Evolutionary conservation across 768 basidiomycete genomes (phyloP), one percentile per base, ranked within the genome.

Genomic region (Udeniomyces megalosporus): DNA sequence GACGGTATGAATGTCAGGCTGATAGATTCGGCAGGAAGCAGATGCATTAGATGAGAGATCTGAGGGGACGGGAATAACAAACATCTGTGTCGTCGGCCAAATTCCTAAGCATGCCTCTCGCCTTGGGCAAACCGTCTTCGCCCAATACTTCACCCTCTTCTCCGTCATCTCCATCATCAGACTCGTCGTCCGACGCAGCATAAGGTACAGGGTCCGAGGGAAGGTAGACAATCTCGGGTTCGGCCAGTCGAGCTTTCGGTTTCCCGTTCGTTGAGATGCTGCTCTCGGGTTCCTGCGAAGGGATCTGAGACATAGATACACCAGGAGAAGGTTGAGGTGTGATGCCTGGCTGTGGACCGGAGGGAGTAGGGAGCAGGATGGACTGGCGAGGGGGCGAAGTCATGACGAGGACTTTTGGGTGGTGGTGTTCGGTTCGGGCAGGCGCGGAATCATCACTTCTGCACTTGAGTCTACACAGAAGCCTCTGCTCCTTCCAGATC

Each of bases 151-250:
- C 55, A 8, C 46, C 61, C 12, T 54, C 53, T 3, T 62, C 61
- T 6, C 24, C 61, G 24, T 51, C 54, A 10, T 38, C 24, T 0
- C 53, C 61, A 3, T 24, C 53, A 6, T 64, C 62, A 12, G 57
- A 58, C 14, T 58, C 62, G 38, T 49, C 59, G 26, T 60, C 49
- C 28, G 38, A 42, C 38, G 38, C n/a, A n/a, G n/a, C 38, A 42
- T 42, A 42, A 8, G 20, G 32, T 14, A 14, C 32, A 32, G 32
- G 22, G 28, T 58, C 55, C 20, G 60, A 32, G 20, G 62, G 57
- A 10, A 64, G 62, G 24, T 64, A 42, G 31, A 64, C 62, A 48
- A 64, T 64, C 56, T 64, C 62, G 15, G 62, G 62, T 58, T 55
- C 62, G 0, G 55, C 56, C 0, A 64, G 53, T n/a, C 62, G 56